These are phyloP conservation scores for Kingdonia uniflora DNA, from an alignment of 164 flowering plant genomes.

Conservation along the genomic window DNA sequence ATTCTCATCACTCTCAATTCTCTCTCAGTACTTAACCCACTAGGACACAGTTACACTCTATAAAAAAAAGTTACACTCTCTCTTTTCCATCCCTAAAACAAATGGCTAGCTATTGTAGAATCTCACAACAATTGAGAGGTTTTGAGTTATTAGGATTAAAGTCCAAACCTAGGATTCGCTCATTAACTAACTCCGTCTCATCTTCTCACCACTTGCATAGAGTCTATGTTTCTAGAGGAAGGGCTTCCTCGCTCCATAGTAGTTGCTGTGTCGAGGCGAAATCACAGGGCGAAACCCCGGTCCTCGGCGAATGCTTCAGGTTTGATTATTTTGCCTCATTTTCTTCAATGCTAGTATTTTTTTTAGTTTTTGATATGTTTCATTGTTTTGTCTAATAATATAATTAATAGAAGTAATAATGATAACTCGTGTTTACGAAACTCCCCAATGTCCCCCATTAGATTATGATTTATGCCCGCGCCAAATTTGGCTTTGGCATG, in stretches of 20 bases:
- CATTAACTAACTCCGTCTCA: no score
- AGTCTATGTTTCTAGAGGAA: no score
- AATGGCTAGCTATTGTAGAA: constrained; percentile 9
- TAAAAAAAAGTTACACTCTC: no score
- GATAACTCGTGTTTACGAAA: background rate
- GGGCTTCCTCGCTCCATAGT: background rate
- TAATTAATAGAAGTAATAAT: background rate
- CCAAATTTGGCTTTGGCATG: no score
- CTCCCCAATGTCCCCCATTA: no score
- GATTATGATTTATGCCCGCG: no score
- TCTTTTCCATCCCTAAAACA: no score
- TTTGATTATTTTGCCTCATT: no score
- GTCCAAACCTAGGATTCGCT: background rate
- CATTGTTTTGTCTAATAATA: no score
- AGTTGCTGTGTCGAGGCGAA: background rate
- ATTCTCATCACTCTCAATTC: no score
- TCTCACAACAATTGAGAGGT: constrained; percentile 9
- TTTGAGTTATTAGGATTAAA: constrained; percentile 3
- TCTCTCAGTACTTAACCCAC: no score
- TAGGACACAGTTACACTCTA: no score
- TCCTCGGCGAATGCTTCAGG: constrained; percentile 10
- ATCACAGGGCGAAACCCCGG: constrained; percentile 1
- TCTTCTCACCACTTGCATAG: background rate
- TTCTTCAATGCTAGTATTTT: background rate
- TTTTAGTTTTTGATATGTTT: background rate